Base-by-base conservation (phyloP, 805 yeast species). In the Barnettozyma californica region DNA sequence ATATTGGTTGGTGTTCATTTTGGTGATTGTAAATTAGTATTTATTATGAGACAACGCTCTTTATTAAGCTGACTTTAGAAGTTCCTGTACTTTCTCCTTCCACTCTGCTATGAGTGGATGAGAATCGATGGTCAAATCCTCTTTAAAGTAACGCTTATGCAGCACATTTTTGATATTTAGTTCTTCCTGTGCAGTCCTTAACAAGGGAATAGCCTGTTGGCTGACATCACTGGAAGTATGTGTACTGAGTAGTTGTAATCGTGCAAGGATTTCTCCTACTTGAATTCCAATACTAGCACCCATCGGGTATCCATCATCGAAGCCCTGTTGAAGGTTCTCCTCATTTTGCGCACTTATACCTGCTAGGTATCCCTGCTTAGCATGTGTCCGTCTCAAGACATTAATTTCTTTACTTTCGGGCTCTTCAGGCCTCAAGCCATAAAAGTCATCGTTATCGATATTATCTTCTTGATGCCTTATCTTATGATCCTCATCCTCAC, bases 1-100 rank as follows among this genome's bases (percentile, higher is more conserved):
- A 87, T 63, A 86, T 94, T 53, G 99, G 99, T 18, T 94, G 99
- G 99, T 94, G 99, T 69, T 87, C 98, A 1, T 94, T 92, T 78
- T 94, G 99, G 98, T 92, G 61, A 65, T 27, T 46, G 45, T 42
- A 31, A 26, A 42, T 35, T 38, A 45, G 40, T 34, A 39, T 38
- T 14, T 25, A 41, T 37, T 36, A 26, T n/a, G n/a, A 27, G 25
- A 23, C 13, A 31, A 23, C 34, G 16, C 14, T 13, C 33, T 11
- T 29, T 43, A 37, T 10, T 42, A 29, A n/a, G 10, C 19, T 26
- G 35, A 27, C 39, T 46, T 31, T 33, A 43, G 41, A 33, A 58
- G 45, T 1, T 45, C 34, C 13, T 48, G 40, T 1, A 53, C 50
- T 21, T 44, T 44, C 2, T 43, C 42, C 9, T 65, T 63, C 87